phyloP scores from a whole-genome alignment of 2,329 filamentous ascomycete genomes.

The Aspergillus pseudonomiae region DNA sequence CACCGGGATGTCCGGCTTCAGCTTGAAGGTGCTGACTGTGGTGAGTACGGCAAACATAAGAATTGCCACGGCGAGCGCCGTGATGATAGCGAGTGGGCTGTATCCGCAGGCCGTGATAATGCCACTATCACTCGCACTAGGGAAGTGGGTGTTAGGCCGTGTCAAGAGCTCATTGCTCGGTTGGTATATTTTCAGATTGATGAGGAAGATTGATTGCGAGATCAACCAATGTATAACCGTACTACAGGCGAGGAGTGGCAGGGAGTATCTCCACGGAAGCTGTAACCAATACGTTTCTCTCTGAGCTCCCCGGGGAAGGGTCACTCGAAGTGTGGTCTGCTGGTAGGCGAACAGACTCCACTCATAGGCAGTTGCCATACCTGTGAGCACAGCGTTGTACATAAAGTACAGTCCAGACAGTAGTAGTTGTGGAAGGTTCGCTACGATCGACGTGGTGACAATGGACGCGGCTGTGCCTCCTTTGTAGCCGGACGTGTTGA shows the following conservation, averaged over 20 bases:
- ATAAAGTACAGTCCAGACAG: constrained; percentile 36
- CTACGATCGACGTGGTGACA: constrained; percentile 23
- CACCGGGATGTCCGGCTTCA: neutral
- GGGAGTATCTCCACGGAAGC: constrained; percentile 46
- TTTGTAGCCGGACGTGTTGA: neutral
- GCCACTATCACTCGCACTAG: neutral
- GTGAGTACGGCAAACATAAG: neutral
- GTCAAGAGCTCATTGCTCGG: neutral
- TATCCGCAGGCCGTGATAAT: neutral
- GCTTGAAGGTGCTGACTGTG: neutral
- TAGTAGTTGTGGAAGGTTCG: constrained; percentile 38
- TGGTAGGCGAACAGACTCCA: constrained; percentile 45
- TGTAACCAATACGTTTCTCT: constrained; percentile 49
- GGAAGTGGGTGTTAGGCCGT: neutral
- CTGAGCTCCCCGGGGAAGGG: constrained; percentile 44
- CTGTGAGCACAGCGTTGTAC: constrained; percentile 43
- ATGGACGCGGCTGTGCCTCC: neutral
- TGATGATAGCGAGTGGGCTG: neutral
- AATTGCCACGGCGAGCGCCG: neutral
- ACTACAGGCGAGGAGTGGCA: constrained; percentile 40
- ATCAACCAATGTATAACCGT: constrained; percentile 50
- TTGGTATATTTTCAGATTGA: neutral
- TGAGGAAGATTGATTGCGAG: constrained; percentile 48
- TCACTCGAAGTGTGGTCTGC: constrained; percentile 48
- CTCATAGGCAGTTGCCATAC: constrained; percentile 51